phyloP scores from a whole-genome alignment of 306 rosid genomes.

The Dalbergia cultrata region DNA sequence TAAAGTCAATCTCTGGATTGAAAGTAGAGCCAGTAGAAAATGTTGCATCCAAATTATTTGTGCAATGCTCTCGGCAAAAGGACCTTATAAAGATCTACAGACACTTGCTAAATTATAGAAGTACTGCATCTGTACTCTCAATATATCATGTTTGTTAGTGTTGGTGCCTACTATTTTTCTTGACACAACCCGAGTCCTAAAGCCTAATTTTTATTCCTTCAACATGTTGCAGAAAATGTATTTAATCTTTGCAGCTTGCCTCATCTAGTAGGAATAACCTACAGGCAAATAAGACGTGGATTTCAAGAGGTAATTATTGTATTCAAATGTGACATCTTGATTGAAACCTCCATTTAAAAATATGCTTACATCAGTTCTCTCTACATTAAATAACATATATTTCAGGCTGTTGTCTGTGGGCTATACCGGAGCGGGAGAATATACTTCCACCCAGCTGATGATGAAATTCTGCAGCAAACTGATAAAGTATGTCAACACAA shows the following conservation, averaged over 20 bases:
- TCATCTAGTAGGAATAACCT: conserved; percentile 68
- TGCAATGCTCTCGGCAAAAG: conserved; percentile 98
- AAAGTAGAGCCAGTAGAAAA: conserved; percentile 93
- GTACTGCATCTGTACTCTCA: conserved; percentile 55
- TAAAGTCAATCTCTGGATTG: conserved; percentile 85
- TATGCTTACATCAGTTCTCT: conserved; percentile 30
- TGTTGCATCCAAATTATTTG: conserved; percentile 93
- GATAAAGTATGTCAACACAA: conserved; percentile 76
- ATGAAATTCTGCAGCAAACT: conserved; percentile 73
- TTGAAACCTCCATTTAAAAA: conserved; percentile 16
- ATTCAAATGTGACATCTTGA: conserved; percentile 38
- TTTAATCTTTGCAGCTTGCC: conserved; percentile 83
- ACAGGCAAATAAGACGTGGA: conserved; percentile 68
- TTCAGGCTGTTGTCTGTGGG: conserved; percentile 93
- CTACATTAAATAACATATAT: conserved; percentile 42
- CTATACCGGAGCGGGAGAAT: conserved; percentile 83
- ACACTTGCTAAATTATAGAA: conserved; percentile 91
- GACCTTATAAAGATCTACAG: conserved; percentile 95
- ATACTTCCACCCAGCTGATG: conserved; percentile 86
- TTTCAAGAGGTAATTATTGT: conserved; percentile 70
- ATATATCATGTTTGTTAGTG: conserved; percentile 30
- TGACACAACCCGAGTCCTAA: background rate
- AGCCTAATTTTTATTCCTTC: conserved; percentile 42
- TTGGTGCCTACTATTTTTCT: conserved; percentile 8
- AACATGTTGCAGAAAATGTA: conserved; percentile 81